phyloP scores from a whole-genome alignment of 495 filamentous ascomycete species.

The Neurospora intermedia region DNA sequence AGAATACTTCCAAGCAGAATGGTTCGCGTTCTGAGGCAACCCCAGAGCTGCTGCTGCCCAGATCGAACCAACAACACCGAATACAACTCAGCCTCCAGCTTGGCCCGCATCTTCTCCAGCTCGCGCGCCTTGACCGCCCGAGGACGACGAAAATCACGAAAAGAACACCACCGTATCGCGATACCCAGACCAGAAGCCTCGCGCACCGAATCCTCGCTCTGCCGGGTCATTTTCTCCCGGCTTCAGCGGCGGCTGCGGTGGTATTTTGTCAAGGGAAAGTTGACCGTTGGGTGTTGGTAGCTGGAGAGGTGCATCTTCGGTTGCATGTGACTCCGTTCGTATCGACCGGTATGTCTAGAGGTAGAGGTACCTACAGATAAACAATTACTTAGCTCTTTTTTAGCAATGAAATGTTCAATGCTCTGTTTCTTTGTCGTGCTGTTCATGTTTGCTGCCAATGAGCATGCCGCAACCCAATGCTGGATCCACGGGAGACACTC shows the following conservation, averaged over 20 bases:
- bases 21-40: not conserved
- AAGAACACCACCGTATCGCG: not conserved
- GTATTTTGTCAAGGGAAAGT: not conserved
- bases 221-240: constrained; percentile 22
- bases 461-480: not conserved
- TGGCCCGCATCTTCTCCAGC: not conserved
- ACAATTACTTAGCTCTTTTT: not conserved
- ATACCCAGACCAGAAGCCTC: not conserved
- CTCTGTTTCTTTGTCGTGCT: not conserved
- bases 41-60: not conserved
- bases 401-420: not conserved
- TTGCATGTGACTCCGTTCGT: not conserved
- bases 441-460: not conserved
- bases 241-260: not conserved
- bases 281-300: not conserved
- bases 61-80: not conserved
- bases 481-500: not conserved
- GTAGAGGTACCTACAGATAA: too few species aligned
- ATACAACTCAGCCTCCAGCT: not conserved
- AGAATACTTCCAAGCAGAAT: not conserved
- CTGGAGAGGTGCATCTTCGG: not conserved
- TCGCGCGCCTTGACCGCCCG: not conserved
- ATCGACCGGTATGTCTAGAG: not conserved
- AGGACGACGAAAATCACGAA: not conserved
- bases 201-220: constrained; percentile 20